Evolutionary conservation across 805 yeast species (phyloP).

Genomic region (Candida methanosorbosa): DNA sequence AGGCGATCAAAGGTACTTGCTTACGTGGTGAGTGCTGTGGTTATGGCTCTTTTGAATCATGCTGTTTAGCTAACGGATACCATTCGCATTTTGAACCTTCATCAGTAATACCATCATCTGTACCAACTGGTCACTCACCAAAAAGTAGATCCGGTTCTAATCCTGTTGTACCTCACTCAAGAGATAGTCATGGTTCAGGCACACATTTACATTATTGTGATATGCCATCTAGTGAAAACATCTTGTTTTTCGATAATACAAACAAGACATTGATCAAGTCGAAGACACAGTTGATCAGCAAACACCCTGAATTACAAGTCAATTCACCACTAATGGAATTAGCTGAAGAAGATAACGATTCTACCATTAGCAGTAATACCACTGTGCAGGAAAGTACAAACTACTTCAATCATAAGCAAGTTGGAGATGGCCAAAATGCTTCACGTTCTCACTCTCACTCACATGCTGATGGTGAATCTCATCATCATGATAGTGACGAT

Average conservation of each 20-base stretch:
- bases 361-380: background rate
- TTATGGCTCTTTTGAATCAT: conserved; percentile 9
- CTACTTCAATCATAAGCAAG: too few species aligned
- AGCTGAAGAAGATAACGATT: conserved; percentile 3
- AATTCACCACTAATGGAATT: conserved; percentile 21
- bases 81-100: background rate
- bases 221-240: conserved; percentile 24
- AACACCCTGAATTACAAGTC: conserved; percentile 22
- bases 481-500: conserved; percentile 4
- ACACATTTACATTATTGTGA: conserved; percentile 23
- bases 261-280: conserved; percentile 16
- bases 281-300: conserved; percentile 13
- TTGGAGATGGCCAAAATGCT: background rate
- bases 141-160: too few species aligned
- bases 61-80: conserved; percentile 1
- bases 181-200: background rate
- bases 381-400: background rate
- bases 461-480: conserved; percentile 5
- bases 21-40: conserved; percentile 26
- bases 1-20: conserved; percentile 18
- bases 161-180: too few species aligned
- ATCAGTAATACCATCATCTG: too few species aligned
- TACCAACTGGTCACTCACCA: too few species aligned
- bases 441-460: background rate
- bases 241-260: conserved; percentile 19